Evolutionary conservation across 345 rosid species (phyloP).

Genomic region (Eutrema yunnanense): DNA sequence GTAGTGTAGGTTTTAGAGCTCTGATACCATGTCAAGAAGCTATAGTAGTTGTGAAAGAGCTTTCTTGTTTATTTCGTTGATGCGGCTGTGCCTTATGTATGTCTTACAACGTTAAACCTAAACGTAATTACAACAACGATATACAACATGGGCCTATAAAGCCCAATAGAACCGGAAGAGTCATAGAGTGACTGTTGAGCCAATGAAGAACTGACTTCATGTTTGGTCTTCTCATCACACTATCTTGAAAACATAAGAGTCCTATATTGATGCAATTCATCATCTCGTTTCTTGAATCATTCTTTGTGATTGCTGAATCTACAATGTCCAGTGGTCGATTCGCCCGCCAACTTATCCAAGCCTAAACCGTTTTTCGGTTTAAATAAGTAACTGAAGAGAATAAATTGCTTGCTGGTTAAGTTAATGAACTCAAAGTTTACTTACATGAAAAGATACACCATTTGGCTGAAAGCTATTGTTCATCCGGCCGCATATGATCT

Average conservation of each 20-base stretch:
- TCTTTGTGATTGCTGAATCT: conserved; percentile 20
- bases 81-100: too few relatives aligned
- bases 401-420: background rate
- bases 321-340: conserved; percentile 19
- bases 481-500: conserved; percentile 35
- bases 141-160: too few relatives aligned
- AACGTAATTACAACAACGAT: too few relatives aligned
- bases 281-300: conserved; percentile 21
- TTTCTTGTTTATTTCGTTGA: too few relatives aligned
- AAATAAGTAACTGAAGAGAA: background rate
- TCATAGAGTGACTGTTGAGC: conserved; percentile 34
- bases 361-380: conserved; percentile 26
- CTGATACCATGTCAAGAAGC: too few relatives aligned
- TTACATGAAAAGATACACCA: conserved; percentile 32
- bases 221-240: conserved; percentile 29
- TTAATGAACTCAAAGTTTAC: background rate
- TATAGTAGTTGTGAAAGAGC: too few relatives aligned
- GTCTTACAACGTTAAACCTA: too few relatives aligned
- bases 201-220: conserved; percentile 36
- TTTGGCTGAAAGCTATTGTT: conserved; percentile 29
- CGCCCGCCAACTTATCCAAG: conserved; percentile 43
- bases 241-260: conserved; percentile 46
- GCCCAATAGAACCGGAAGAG: conserved; percentile 24
- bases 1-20: too few relatives aligned
- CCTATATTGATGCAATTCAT: conserved; percentile 42